These are phyloP conservation scores for Fusarium drepaniforme DNA, from an alignment of 2,329 filamentous ascomycete genomes.

Conservation along the genomic window DNA sequence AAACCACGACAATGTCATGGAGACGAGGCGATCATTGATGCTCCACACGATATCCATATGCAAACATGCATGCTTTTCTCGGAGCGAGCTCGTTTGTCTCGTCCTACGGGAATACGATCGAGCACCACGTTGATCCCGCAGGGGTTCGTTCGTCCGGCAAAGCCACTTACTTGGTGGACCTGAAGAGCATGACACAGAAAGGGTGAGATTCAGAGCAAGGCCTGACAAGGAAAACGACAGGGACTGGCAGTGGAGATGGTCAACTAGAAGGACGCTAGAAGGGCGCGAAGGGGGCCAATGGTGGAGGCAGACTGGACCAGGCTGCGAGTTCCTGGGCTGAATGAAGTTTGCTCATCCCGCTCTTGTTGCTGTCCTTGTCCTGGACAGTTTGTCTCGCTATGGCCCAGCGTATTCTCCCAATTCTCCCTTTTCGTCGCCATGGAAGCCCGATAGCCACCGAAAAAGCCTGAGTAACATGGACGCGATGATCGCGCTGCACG, in stretches of 20 bases:
- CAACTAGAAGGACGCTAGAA: slow-evolving; percentile 47
- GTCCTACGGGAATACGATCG: slow-evolving; percentile 15
- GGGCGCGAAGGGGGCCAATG: slow-evolving; percentile 31
- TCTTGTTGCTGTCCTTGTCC: not conserved
- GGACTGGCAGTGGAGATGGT: slow-evolving; percentile 10
- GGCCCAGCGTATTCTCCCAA: not conserved
- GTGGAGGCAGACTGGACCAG: slow-evolving; percentile 13
- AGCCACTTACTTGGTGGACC: slow-evolving; percentile 9
- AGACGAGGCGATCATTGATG: not conserved
- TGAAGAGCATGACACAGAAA: slow-evolving; percentile 6
- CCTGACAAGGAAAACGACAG: slow-evolving; percentile 12
- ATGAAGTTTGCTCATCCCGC: not conserved
- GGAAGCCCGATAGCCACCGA: not conserved
- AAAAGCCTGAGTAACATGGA: not conserved
- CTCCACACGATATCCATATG: slow-evolving; percentile 11
- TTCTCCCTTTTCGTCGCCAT: slow-evolving; percentile 3
- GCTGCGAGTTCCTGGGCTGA: not conserved
- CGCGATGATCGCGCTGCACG: not conserved
- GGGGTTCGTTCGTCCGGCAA: slow-evolving; percentile 10
- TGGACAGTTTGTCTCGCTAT: not conserved
- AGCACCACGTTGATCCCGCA: slow-evolving; percentile 14
- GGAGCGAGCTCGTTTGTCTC: not conserved
- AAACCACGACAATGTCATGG: not conserved
- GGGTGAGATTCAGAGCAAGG: slow-evolving; percentile 7
- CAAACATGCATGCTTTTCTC: slow-evolving; percentile 4